Evolutionary conservation across 345 rosid species (phyloP).

Genomic region (Camelina neglecta): DNA sequence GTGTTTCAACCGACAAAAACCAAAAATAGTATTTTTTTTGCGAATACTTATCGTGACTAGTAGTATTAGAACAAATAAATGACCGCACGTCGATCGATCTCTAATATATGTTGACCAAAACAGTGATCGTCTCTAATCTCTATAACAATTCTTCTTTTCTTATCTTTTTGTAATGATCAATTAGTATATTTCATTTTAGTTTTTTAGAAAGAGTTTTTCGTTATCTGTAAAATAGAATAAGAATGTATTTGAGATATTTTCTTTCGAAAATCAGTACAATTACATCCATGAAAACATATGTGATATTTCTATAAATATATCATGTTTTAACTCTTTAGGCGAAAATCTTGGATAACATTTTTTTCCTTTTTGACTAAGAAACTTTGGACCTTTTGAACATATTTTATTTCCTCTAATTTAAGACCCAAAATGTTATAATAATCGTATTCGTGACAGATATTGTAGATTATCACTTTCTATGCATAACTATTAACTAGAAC

Average conservation of each 20-base stretch:
- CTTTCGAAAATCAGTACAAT: neutral
- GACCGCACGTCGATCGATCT: neutral
- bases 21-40: conserved; percentile 40
- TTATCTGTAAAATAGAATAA: no score
- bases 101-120: neutral
- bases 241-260: neutral
- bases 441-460: neutral
- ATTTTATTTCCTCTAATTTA: neutral
- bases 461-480: neutral
- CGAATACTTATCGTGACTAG: conserved; percentile 17
- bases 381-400: conserved; percentile 2
- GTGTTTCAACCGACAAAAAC: conserved; percentile 41
- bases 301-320: neutral
- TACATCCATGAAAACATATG: neutral
- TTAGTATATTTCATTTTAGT: no score
- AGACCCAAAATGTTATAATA: neutral
- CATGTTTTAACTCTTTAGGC: neutral
- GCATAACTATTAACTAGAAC: conserved; percentile 2
- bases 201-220: no score
- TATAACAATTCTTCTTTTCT: no score
- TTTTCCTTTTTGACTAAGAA: neutral
- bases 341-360: neutral
- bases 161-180: neutral
- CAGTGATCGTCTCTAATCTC: neutral
- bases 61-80: conserved; percentile 11